Conservation (phyloP, 2,329 filamentous ascomycete genomes). For the Cryoendolithus antarcticus region DNA sequence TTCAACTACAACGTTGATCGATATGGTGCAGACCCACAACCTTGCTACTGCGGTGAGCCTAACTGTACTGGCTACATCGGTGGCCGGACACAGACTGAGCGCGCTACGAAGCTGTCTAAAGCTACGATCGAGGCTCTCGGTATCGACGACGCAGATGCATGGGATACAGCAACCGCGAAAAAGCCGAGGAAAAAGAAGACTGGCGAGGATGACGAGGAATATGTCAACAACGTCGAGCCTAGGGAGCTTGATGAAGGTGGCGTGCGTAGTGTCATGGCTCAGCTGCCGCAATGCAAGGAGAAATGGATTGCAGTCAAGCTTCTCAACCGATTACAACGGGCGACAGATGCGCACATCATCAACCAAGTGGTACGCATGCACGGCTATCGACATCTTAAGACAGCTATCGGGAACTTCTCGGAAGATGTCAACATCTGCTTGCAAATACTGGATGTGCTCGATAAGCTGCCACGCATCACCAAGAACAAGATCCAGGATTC, state of each 20-base stretch:
- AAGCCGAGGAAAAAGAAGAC: conserved; percentile 86
- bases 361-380: conserved; percentile 91
- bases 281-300: conserved; percentile 94
- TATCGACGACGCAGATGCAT: conserved; percentile 82
- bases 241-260: conserved; percentile 68
- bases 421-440: conserved; percentile 83
- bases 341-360: conserved; percentile 73
- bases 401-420: conserved; percentile 69
- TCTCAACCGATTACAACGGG: conserved; percentile 73
- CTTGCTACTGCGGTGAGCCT: conserved; percentile 90
- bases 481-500: conserved; percentile 96
- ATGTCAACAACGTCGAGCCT: conserved; percentile 77
- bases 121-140: conserved; percentile 89
- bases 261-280: conserved; percentile 89
- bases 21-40: conserved; percentile 91
- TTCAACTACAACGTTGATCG: conserved; percentile 99
- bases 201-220: conserved; percentile 87
- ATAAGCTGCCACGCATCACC: conserved; percentile 78
- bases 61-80: conserved; percentile 96
- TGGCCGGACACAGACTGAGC: conserved; percentile 93
- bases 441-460: conserved; percentile 80
- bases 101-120: conserved; percentile 79
- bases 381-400: conserved; percentile 89
- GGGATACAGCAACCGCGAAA: conserved; percentile 82
- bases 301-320: conserved; percentile 99